Conservation (phyloP, 225 moss, liverwort and hornwort genomes). For the Antitrichia curtipendula region DNA sequence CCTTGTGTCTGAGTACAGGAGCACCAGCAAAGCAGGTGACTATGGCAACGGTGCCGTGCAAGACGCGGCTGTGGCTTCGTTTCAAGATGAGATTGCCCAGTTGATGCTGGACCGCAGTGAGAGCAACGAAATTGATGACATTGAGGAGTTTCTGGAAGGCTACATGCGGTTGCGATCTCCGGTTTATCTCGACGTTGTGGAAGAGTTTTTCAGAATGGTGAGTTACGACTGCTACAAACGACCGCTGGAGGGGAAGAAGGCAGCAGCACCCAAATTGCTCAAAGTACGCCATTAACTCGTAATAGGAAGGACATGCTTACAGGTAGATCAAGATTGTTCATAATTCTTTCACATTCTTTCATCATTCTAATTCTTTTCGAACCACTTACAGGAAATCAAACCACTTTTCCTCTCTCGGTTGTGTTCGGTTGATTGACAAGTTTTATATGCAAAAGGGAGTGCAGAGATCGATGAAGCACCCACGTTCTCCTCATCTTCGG, state of each 20-base stretch:
- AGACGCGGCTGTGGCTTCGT: constrained; percentile 12
- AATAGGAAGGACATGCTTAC: background rate
- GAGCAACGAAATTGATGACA: constrained; percentile 16
- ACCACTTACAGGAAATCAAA: background rate
- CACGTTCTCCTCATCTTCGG: background rate
- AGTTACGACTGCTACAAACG: constrained; percentile 27
- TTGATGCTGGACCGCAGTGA: constrained; percentile 30
- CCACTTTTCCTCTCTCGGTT: background rate
- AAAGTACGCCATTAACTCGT: background rate
- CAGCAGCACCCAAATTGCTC: background rate
- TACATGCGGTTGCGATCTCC: constrained; percentile 35
- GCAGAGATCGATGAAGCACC: background rate
- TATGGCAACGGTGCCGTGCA: background rate
- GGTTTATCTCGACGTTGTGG: constrained; percentile 22
- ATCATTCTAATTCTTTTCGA: background rate
- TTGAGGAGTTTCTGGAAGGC: constrained; percentile 38
- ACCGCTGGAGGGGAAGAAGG: background rate
- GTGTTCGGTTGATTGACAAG: background rate
- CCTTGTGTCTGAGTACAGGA: constrained; percentile 2
- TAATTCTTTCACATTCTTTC: background rate
- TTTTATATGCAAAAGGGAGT: background rate
- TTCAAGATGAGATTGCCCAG: constrained; percentile 35
- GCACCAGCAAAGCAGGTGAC: background rate
- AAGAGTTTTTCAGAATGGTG: constrained; percentile 28
- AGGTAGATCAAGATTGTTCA: background rate